Evolutionary conservation across 768 basidiomycete species (phyloP).

Genomic region (Lentinula detonsa): DNA sequence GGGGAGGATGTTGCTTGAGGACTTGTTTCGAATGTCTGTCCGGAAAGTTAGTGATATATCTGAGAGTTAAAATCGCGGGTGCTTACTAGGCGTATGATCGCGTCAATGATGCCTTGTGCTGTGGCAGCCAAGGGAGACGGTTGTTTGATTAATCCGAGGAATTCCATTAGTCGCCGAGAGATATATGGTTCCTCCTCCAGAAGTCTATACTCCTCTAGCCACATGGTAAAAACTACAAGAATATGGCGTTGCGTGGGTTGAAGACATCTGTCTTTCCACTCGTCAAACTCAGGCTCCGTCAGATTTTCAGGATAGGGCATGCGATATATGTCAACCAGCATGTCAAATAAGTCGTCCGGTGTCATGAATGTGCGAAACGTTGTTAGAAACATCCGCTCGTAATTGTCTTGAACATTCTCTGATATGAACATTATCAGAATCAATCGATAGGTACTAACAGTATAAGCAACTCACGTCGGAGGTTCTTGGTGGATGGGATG

Average conservation of each 20-base stretch:
- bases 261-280: conserved; percentile 62
- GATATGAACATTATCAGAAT: conserved; percentile 1
- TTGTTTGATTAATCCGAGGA: conserved; percentile 35
- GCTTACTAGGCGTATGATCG: conserved; percentile 52
- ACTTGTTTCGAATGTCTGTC: conserved; percentile 34
- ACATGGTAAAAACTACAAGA: conserved; percentile 48
- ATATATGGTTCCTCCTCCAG: conserved; percentile 62
- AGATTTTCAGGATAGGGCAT: conserved; percentile 45
- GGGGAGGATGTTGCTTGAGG: conserved; percentile 18
- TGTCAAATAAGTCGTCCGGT: conserved; percentile 60
- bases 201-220: conserved; percentile 58
- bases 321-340: conserved; percentile 59
- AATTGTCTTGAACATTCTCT: conserved; percentile 26
- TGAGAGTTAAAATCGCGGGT: conserved; percentile 1
- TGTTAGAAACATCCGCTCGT: conserved; percentile 65
- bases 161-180: conserved; percentile 48
- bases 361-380: conserved; percentile 80
- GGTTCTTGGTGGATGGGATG: conserved; percentile 27
- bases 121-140: conserved; percentile 35
- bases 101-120: conserved; percentile 44
- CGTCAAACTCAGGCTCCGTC: conserved; percentile 43
- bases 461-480: conserved; percentile 41
- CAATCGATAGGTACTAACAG: neutral
- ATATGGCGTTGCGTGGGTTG: conserved; percentile 59
- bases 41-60: conserved; percentile 2